Evolutionary conservation across 1,284 basidiomycete species (phyloP).

Genomic region (Pulveroboletus ridleyi): DNA sequence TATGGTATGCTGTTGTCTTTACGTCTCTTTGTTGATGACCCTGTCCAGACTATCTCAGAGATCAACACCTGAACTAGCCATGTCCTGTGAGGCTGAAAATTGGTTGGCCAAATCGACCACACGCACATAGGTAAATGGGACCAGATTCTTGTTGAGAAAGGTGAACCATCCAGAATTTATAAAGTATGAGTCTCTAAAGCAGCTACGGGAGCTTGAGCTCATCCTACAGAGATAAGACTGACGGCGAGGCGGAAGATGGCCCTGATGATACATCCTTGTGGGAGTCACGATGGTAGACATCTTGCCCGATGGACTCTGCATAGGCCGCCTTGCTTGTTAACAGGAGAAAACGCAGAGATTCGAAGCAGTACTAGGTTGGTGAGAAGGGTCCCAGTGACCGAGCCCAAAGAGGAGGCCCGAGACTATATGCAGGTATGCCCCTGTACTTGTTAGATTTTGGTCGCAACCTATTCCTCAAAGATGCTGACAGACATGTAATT

Average conservation of each 20-base stretch:
- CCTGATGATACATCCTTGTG: constrained; percentile 3
- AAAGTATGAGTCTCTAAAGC: background rate
- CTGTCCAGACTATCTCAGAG: constrained; percentile 11
- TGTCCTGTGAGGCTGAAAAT: constrained; percentile 4
- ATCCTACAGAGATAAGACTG: constrained; percentile 6
- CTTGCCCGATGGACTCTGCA: constrained; percentile 3
- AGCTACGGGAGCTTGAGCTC: constrained; percentile 18
- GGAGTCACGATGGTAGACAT: constrained; percentile 1
- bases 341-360: too few relatives aligned
- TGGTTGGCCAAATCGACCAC: too few relatives aligned
- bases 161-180: too few relatives aligned
- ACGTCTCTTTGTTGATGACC: background rate
- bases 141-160: background rate
- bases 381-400: too few relatives aligned
- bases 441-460: too few relatives aligned
- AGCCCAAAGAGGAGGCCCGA: too few relatives aligned
- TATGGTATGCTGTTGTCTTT: background rate
- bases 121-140: constrained; percentile 3
- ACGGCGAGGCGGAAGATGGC: constrained; percentile 1
- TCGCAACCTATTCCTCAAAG: too few relatives aligned
- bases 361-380: too few relatives aligned
- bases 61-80: background rate
- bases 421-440: too few relatives aligned
- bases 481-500: too few relatives aligned
- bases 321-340: background rate